phyloP scores from a whole-genome alignment of 2,329 filamentous ascomycete species.

The Colletotrichum tabaci region DNA sequence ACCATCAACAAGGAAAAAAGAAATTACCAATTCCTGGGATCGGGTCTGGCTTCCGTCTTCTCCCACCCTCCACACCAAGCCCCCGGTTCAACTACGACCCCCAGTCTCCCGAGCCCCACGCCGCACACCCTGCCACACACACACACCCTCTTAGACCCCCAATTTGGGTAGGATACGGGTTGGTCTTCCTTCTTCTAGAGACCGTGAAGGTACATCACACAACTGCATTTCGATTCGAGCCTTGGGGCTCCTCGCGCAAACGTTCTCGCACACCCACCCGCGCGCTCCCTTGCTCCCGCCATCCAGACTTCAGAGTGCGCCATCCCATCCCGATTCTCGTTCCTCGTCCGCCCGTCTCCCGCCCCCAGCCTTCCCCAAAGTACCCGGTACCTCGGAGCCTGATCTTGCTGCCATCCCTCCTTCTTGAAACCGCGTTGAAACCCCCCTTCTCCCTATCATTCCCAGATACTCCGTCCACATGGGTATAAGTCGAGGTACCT shows the following conservation, averaged over 20 bases:
- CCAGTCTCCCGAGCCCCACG: slow-evolving; percentile 38
- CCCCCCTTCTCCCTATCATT: slow-evolving; percentile 40
- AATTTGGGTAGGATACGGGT: slow-evolving; percentile 23
- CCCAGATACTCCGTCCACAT: slow-evolving; percentile 34
- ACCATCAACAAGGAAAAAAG: slow-evolving; percentile 30
- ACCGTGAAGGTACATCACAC: slow-evolving; percentile 33
- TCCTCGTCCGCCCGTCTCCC: slow-evolving; percentile 37
- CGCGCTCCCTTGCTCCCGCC: slow-evolving; percentile 32
- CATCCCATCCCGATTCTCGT: slow-evolving; percentile 29
- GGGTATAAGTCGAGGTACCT: slow-evolving; percentile 42
- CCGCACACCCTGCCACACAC: slow-evolving; percentile 27
- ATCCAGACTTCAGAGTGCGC: slow-evolving; percentile 33
- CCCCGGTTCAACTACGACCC: slow-evolving; percentile 20
- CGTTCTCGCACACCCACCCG: slow-evolving; percentile 6
- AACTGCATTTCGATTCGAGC: slow-evolving; percentile 32
- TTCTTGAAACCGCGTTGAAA: slow-evolving; percentile 41
- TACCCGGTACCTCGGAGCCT: slow-evolving; percentile 36
- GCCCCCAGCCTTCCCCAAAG: slow-evolving; percentile 27
- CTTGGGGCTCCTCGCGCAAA: slow-evolving; percentile 23
- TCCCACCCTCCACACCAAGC: slow-evolving; percentile 37
- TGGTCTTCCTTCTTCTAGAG: slow-evolving; percentile 20
- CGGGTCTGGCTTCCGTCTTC: slow-evolving; percentile 41
- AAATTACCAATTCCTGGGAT: slow-evolving; percentile 42
- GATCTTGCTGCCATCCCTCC: slow-evolving; percentile 30
- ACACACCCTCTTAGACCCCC: slow-evolving; percentile 13